These are phyloP conservation scores for Penicillium riverlandense DNA, from an alignment of 495 filamentous ascomycete genomes.

Conservation along the genomic window DNA sequence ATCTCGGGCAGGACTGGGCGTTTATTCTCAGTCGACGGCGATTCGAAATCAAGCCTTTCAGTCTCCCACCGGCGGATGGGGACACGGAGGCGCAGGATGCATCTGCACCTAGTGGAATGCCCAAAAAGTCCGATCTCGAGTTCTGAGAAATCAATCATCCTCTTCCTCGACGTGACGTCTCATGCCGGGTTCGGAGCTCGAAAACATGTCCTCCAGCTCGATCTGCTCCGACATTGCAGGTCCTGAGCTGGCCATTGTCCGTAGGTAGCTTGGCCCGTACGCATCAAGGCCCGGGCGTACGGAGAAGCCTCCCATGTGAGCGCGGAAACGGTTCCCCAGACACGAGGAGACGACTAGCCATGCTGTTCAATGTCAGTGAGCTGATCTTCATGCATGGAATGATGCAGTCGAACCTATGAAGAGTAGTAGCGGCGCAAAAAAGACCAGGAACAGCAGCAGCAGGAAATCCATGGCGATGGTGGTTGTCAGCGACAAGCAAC, in stretches of 20 bases:
- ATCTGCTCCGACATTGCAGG: conserved; percentile 56
- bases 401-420: conserved; percentile 29
- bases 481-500: not conserved
- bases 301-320: conserved; percentile 27
- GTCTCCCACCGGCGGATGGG: conserved; percentile 80
- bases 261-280: conserved; percentile 49
- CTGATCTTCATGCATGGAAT: not conserved
- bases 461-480: conserved; percentile 39
- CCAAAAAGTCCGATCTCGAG: conserved; percentile 62
- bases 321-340: conserved; percentile 47
- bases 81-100: conserved; percentile 63
- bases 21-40: conserved; percentile 80
- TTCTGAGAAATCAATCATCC: conserved; percentile 44
- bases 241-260: conserved; percentile 45
- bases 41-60: conserved; percentile 82
- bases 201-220: conserved; percentile 54
- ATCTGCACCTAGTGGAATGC: conserved; percentile 37
- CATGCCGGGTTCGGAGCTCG: conserved; percentile 25
- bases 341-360: conserved; percentile 55
- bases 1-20: conserved; percentile 74
- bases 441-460: conserved; percentile 41
- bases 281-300: conserved; percentile 30
- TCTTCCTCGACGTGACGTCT: conserved; percentile 27
- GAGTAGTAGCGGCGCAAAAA: conserved; percentile 40
- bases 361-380: conserved; percentile 27